Evolutionary conservation across 345 rosid genomes (phyloP).

Genomic region (Pugionium cornutum): DNA sequence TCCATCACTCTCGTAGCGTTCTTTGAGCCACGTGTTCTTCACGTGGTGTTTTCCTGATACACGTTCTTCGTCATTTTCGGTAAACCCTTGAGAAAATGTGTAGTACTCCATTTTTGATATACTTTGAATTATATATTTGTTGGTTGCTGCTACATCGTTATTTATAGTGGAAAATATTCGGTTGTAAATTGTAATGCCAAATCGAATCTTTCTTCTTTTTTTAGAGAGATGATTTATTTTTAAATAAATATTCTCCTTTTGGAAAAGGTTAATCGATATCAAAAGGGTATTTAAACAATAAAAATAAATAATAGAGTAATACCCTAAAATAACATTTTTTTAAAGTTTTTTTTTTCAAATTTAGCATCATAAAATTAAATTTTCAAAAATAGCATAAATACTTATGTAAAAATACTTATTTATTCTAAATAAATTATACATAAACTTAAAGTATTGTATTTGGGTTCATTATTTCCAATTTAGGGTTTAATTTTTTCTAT

Average conservation of each 20-base stretch:
- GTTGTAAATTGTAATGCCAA: conserved; percentile 14
- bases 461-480: too few relatives aligned
- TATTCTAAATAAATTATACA: too few relatives aligned
- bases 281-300: too few relatives aligned
- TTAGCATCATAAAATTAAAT: too few relatives aligned
- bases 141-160: conserved; percentile 3
- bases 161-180: conserved; percentile 22
- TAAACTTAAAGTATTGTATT: too few relatives aligned
- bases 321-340: too few relatives aligned
- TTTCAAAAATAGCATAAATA: too few relatives aligned
- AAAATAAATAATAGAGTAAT: too few relatives aligned
- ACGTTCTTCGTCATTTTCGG: conserved; percentile 23
- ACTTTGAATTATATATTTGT: conserved; percentile 13
- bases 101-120: conserved; percentile 39
- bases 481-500: too few relatives aligned
- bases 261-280: too few relatives aligned
- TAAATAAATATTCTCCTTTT: neutral
- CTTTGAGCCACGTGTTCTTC: conserved; percentile 33
- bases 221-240: conserved; percentile 13
- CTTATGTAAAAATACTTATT: too few relatives aligned
- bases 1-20: conserved; percentile 43
- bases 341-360: too few relatives aligned
- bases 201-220: conserved; percentile 23
- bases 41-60: conserved; percentile 36
- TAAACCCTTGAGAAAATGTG: conserved; percentile 30